A percentile compares a stretch with the other conserved stretches of the same genome.
These are phyloP conservation scores for Ocimum tenuiflorum DNA, from an alignment of 257 asterid species.

Conservation along the genomic window DNA sequence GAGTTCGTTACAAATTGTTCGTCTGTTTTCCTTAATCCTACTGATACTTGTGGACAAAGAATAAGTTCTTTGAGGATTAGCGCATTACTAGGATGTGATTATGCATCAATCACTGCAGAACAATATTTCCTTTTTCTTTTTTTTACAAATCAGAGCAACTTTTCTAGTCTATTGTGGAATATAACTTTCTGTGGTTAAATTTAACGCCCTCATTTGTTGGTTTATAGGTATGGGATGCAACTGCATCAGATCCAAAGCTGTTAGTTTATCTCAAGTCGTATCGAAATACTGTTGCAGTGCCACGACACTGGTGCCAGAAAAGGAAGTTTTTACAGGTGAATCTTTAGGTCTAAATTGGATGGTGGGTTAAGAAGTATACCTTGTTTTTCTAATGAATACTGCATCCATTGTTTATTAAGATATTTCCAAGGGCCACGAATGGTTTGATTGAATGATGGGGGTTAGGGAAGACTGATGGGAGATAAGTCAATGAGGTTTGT, in stretches of 20 bases:
- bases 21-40: neutral
- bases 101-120: neutral
- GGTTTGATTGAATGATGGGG: conserved; percentile 34
- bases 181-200: neutral
- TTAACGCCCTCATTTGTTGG: conserved; percentile 7
- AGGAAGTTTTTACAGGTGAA: conserved; percentile 91
- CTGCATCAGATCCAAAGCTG: conserved; percentile 84
- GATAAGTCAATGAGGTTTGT: conserved; percentile 71
- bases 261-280: conserved; percentile 90
- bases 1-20: neutral
- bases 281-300: conserved; percentile 91
- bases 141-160: too few relatives aligned
- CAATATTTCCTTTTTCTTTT: too few relatives aligned
- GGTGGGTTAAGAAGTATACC: conserved; percentile 19
- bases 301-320: conserved; percentile 99
- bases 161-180: neutral
- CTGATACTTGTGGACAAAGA: neutral
- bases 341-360: conserved; percentile 11
- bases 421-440: conserved; percentile 19
- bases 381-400: conserved; percentile 10
- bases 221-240: conserved; percentile 95
- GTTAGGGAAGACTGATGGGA: conserved; percentile 53
- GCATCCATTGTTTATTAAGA: conserved; percentile 14
- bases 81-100: neutral
- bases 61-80: neutral